Evolutionary conservation across 208 protist species (phyloP).

Genomic region (Wallacemonas rigidus): DNA sequence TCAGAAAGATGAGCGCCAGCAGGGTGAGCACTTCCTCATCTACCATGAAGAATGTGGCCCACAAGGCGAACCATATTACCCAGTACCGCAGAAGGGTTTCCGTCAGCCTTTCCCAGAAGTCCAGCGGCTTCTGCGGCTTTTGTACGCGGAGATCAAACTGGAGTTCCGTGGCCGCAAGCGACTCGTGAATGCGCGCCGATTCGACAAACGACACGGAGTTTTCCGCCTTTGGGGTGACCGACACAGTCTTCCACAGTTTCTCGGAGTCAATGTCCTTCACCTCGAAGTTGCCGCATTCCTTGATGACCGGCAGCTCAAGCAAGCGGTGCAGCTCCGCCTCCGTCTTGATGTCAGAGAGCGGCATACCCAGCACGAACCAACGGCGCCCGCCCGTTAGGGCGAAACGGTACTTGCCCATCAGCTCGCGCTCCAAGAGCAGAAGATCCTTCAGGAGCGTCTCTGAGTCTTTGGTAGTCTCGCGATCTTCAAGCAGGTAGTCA

Average conservation of each 20-base stretch:
- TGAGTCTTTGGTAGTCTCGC: slow-evolving; percentile 59
- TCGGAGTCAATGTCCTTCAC: slow-evolving; percentile 38
- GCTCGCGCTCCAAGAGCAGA: slow-evolving; percentile 78
- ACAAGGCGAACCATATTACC: slow-evolving; percentile 88
- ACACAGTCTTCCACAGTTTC: slow-evolving; percentile 82
- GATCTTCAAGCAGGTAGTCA: slow-evolving; percentile 36
- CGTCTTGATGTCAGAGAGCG: slow-evolving; percentile 73
- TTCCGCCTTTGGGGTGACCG: slow-evolving; percentile 58
- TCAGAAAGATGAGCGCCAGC: slow-evolving; percentile 80
- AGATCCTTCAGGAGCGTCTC: slow-evolving; percentile 82
- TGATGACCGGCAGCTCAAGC: slow-evolving; percentile 69
- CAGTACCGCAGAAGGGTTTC: slow-evolving; percentile 87
- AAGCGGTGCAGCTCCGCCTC: slow-evolving; percentile 77
- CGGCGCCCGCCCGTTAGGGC: slow-evolving; percentile 59
- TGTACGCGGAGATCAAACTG: slow-evolving; percentile 64
- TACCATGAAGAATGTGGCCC: slow-evolving; percentile 90
- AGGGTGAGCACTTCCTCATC: slow-evolving; percentile 91
- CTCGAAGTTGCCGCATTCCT: slow-evolving; percentile 75
- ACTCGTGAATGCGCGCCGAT: slow-evolving; percentile 38
- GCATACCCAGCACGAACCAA: slow-evolving; percentile 81
- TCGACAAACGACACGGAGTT: slow-evolving; percentile 53
- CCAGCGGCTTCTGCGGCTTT: slow-evolving; percentile 63
- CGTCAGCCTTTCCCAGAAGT: slow-evolving; percentile 77
- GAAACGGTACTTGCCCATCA: slow-evolving; percentile 81
- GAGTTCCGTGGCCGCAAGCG: slow-evolving; percentile 30